phyloP scores from a whole-genome alignment of 768 basidiomycete species.

The Cubamyces sp. region DNA sequence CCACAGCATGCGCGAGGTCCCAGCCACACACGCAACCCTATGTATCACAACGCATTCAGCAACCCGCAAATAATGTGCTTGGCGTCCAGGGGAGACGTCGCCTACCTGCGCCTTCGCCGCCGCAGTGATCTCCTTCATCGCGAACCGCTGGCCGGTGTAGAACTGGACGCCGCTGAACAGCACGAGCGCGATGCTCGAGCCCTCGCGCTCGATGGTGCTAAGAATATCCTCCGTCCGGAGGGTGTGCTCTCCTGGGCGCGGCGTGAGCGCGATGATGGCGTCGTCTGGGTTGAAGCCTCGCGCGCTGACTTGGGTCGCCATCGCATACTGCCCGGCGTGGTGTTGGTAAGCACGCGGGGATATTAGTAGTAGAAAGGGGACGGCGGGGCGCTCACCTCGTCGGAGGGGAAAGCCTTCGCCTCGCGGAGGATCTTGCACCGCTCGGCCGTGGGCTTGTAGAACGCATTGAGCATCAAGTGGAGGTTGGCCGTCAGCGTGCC shows the following conservation, averaged over 20 bases:
- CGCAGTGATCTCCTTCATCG: slow-evolving; percentile 80
- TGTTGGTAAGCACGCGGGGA: not conserved
- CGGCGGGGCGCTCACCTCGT: slow-evolving; percentile 65
- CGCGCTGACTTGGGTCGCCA: slow-evolving; percentile 84
- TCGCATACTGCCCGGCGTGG: slow-evolving; percentile 74
- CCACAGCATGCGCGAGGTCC: slow-evolving; percentile 95
- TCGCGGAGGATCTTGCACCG: slow-evolving; percentile 97
- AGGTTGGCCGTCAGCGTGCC: slow-evolving; percentile 94
- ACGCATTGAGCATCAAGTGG: slow-evolving; percentile 92
- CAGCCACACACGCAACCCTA: slow-evolving; percentile 94
- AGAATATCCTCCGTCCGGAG: slow-evolving; percentile 92
- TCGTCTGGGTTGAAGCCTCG: slow-evolving; percentile 78
- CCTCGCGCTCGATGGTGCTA: slow-evolving; percentile 69
- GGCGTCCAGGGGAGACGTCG: not conserved
- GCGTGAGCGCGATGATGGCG: slow-evolving; percentile 77
- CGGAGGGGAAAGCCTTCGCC: slow-evolving; percentile 92
- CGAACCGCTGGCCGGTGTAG: slow-evolving; percentile 96
- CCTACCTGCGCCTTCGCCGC: slow-evolving; percentile 83
- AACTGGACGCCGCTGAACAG: slow-evolving; percentile 95
- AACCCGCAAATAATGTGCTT: too few species aligned
- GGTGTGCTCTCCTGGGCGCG: slow-evolving; percentile 81
- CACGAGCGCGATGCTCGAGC: slow-evolving; percentile 82
- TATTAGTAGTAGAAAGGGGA: not conserved
- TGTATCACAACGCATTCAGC: not conserved
- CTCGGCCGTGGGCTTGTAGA: slow-evolving; percentile 85